These are phyloP conservation scores for Collybia sp. DNA, from an alignment of 768 basidiomycete genomes.

Conservation along the genomic window DNA sequence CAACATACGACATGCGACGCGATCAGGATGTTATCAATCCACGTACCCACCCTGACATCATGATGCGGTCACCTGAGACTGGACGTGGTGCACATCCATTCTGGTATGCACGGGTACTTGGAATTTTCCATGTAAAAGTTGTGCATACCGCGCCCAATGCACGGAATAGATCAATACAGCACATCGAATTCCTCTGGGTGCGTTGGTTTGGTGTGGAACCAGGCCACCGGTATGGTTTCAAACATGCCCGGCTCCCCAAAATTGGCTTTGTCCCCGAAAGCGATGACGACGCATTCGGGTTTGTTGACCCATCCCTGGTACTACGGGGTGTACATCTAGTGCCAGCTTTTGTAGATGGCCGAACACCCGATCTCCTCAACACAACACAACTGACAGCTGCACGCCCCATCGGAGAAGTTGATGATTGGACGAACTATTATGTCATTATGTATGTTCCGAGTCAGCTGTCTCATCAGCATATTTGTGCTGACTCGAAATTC, in stretches of 20 bases:
- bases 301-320: conserved; percentile 35
- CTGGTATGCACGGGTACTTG: conserved; percentile 18
- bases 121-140: conserved; percentile 14
- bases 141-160: not conserved
- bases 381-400: conserved; percentile 6
- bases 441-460: conserved; percentile 28
- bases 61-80: conserved; percentile 3
- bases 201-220: conserved; percentile 25
- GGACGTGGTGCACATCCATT: conserved; percentile 11
- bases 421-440: conserved; percentile 29
- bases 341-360: conserved; percentile 24
- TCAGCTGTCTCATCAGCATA: not conserved
- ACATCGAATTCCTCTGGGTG: conserved; percentile 7
- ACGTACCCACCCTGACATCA: not conserved
- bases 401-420: conserved; percentile 4
- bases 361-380: conserved; percentile 10
- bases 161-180: conserved; percentile 13
- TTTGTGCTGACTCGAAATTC: not conserved
- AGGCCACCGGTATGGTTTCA: conserved; percentile 13
- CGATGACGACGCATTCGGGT: conserved; percentile 30
- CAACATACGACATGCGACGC: conserved; percentile 31
- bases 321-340: conserved; percentile 33
- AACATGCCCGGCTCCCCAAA: conserved; percentile 15
- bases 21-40: conserved; percentile 28
- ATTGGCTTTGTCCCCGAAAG: conserved; percentile 25